Conservation (phyloP, 140 eudicot genomes). For the Cichorium intybus region DNA sequence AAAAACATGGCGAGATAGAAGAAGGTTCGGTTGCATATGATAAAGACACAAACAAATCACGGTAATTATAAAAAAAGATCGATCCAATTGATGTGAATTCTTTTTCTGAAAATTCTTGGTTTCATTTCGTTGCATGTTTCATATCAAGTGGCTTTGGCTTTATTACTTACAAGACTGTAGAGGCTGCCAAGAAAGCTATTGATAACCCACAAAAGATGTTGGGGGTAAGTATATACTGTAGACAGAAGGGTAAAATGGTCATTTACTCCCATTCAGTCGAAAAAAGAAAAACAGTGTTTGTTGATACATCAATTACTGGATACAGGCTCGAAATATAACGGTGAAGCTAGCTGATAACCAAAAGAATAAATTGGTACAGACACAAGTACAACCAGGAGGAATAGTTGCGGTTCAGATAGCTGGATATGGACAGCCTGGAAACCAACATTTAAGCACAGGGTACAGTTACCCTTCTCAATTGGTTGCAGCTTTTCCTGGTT, state of each 20-base stretch:
- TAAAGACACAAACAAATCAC: conserved; percentile 62
- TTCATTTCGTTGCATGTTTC: conserved; percentile 5
- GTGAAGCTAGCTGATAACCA: conserved; percentile 66
- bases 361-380: conserved; percentile 40
- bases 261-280: background rate
- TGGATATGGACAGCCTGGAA: conserved; percentile 25
- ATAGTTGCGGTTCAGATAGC: conserved; percentile 45
- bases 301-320: background rate
- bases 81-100: too few relatives aligned
- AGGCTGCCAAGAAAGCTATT: conserved; percentile 66
- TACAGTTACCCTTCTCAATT: conserved; percentile 32
- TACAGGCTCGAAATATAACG: conserved; percentile 57
- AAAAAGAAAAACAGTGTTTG: background rate
- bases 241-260: too few relatives aligned
- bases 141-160: conserved; percentile 71
- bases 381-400: conserved; percentile 17
- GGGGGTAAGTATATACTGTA: conserved; percentile 63
- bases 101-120: conserved; percentile 7
- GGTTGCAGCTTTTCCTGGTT: background rate
- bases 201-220: conserved; percentile 65
- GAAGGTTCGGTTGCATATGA: conserved; percentile 83
- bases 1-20: conserved; percentile 64
- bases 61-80: conserved; percentile 28
- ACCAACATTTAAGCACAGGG: conserved; percentile 15
- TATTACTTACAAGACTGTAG: conserved; percentile 63